Conservation (phyloP, 2,329 filamentous ascomycete species). For the Bipolaris gigantea region DNA sequence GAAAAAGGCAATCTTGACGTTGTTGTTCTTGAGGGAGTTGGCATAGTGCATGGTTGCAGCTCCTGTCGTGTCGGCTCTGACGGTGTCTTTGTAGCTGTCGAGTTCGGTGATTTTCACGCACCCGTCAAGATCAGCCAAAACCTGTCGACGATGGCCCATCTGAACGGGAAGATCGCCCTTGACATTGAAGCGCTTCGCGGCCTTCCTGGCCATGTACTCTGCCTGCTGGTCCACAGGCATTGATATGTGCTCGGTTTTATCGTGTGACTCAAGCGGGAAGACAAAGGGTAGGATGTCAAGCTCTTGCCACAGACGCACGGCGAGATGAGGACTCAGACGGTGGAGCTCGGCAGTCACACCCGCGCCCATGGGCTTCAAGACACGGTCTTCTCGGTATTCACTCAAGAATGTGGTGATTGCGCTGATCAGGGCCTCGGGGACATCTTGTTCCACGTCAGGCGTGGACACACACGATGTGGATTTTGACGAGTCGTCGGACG, state of each 20-base stretch:
- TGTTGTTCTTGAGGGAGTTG: conserved; percentile 62
- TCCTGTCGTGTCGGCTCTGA: conserved; percentile 63
- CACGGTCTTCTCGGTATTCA: conserved; percentile 64
- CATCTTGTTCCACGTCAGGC: conserved; percentile 14
- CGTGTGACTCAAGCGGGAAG: conserved; percentile 44
- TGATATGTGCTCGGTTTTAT: conserved; percentile 48
- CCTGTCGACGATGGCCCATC: conserved; percentile 8
- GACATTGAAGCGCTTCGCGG: conserved; percentile 54
- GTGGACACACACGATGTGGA: conserved; percentile 15
- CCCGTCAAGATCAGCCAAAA: conserved; percentile 64
- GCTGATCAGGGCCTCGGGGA: conserved; percentile 51
- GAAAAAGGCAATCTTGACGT: conserved; percentile 75
- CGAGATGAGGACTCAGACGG: conserved; percentile 64
- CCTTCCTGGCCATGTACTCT: conserved; percentile 79
- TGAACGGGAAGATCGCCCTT: conserved; percentile 4
- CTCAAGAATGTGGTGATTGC: conserved; percentile 61
- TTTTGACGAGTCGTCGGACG: conserved; percentile 9
- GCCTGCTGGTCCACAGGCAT: conserved; percentile 77
- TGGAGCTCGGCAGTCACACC: conserved; percentile 66
- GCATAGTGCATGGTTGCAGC: conserved; percentile 65
- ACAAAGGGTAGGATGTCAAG: conserved; percentile 75
- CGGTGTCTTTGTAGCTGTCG: conserved; percentile 63
- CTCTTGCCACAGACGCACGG: conserved; percentile 73
- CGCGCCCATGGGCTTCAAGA: conserved; percentile 73
- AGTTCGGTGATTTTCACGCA: conserved; percentile 62